Evolutionary conservation across 805 yeast genomes (phyloP), one percentile per base, ranked within the genome.

Genomic region (Starmerella roubikii): DNA sequence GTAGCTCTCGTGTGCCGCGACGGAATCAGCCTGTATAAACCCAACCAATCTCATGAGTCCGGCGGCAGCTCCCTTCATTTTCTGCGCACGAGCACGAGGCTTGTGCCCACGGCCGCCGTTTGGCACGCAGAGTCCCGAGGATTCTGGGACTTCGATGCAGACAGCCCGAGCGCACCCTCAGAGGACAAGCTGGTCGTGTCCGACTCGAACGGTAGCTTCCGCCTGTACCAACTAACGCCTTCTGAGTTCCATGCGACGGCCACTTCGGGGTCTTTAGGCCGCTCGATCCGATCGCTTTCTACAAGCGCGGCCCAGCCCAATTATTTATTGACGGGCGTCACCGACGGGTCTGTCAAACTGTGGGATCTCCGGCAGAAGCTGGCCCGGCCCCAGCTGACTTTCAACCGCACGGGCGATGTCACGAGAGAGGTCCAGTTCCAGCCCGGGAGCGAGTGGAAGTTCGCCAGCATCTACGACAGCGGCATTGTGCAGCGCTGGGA

Each of bases 401-500:
- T 79, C 43, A 60, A 61, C 36, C 74, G 79, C 15, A 75, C 75
- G 34, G 72, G 82, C 1, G 96, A 84, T 53, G 78, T 93, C 1
- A 65, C 72, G 3, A 61, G 78, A 46, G 74, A 72, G 38, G 64
- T 69, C 6, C 69, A 68, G 51, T 71, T 70, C 59, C 64, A 69
- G 48, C 75, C 74, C 9, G 71, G 68, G 48, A 29, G 22, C 27
- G 67, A 72, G 21, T 59, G 70, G 3, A 64, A 70, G 44, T 65
- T 88, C 37, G 78, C 85, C 2, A 75, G 86, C 1, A 84, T 82
- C 7, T 88, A 81, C 57, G 97, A 91, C 56, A 74, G 83, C 2
- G 98, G 98, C 13, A 72, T 81, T 3, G 67, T 88, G n/a, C 74
- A 80, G 49, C 74, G 78, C 48, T 86, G 82, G 74, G 98, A 91